Base-by-base conservation (phyloP, 768 basidiomycete genomes). In the Rhizopogon vulgaris region DNA sequence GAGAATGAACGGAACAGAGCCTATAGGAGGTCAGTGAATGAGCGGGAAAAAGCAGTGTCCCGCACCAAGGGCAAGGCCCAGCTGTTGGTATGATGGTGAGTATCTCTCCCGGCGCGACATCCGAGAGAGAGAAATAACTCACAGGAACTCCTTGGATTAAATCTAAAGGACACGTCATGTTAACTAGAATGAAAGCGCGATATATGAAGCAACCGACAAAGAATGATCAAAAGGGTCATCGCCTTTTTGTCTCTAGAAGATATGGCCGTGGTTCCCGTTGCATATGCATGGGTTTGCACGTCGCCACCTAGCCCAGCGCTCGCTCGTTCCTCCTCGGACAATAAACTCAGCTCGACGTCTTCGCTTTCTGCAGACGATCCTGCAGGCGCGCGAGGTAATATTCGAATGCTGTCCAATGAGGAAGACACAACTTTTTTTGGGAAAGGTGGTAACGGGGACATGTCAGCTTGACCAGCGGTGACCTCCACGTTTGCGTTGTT, bases 1-100 rank as follows among this genome's bases (percentile, higher is more conserved):
- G 49, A 98, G 79, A 69, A 98, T 83, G 76, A 98, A 98, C 18
- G 96, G 95, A 5, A 99, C 82, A 37, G 95, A 97, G 57, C 96
- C 95, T 90, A 49, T 17, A 55, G 18, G 8, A 32, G 28, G 53
- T 49, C 18, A 27, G 46, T 37, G 53, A 18, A 38, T 54, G 49
- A 53, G 51, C 45, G 32, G 37, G 50, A 22, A 36, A 47, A 34
- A 47, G 40, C 41, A 17, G 40, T 49, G 34, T 22, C 18, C 58
- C 73, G 52, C 62, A 88, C 88, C 88, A 51, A 98, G 79, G 37
- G 95, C 94, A 53, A 98, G 83, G 27, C 94, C 94, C 56, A 91
- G 65, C 89, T 91, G 57, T 27, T 41, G 32, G 41, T 42, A 17
- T 7, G 27, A 43, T 46, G 45, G 40, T 52, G 17, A 45, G 42